Conservation (phyloP, 2,329 filamentous ascomycete species). For the Colletotrichum chlorophyti region DNA sequence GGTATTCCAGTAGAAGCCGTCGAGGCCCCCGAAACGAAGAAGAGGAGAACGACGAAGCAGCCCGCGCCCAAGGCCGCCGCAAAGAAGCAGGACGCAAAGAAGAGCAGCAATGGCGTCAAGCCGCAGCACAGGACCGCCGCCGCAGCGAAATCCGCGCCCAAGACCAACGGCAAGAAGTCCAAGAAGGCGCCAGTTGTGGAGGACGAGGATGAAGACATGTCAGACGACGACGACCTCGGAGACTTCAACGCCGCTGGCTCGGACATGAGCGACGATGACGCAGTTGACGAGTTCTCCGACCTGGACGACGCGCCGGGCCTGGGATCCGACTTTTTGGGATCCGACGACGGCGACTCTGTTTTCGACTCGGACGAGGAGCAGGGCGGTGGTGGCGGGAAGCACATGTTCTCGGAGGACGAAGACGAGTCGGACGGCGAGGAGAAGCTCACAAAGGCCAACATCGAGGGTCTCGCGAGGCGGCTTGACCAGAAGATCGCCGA, state of each 20-base stretch:
- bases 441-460: slow-evolving; percentile 92
- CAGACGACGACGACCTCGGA: slow-evolving; percentile 38
- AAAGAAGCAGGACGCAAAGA: slow-evolving; percentile 44
- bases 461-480: slow-evolving; percentile 86
- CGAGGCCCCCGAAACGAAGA: slow-evolving; percentile 71
- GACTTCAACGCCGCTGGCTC: slow-evolving; percentile 45
- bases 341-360: slow-evolving; percentile 63
- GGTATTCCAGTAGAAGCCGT: slow-evolving; percentile 67
- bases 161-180: slow-evolving; percentile 36
- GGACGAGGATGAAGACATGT: slow-evolving; percentile 30
- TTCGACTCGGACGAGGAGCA: slow-evolving; percentile 75
- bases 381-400: slow-evolving; percentile 56
- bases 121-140: slow-evolving; percentile 35
- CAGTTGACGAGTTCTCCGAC: slow-evolving; percentile 49
- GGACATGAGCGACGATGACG: slow-evolving; percentile 51
- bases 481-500: slow-evolving; percentile 79
- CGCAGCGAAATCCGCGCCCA: slow-evolving; percentile 27
- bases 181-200: slow-evolving; percentile 36
- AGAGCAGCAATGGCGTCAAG: slow-evolving; percentile 38
- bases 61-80: slow-evolving; percentile 37
- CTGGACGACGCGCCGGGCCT: slow-evolving; percentile 50
- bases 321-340: slow-evolving; percentile 66
- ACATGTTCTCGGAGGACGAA: slow-evolving; percentile 95
- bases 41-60: slow-evolving; percentile 49
- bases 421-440: slow-evolving; percentile 89